Evolutionary conservation across 2,329 filamentous ascomycete genomes (phyloP), one percentile per base, ranked within the genome.

Genomic region (Davidsoniella virescens): DNA sequence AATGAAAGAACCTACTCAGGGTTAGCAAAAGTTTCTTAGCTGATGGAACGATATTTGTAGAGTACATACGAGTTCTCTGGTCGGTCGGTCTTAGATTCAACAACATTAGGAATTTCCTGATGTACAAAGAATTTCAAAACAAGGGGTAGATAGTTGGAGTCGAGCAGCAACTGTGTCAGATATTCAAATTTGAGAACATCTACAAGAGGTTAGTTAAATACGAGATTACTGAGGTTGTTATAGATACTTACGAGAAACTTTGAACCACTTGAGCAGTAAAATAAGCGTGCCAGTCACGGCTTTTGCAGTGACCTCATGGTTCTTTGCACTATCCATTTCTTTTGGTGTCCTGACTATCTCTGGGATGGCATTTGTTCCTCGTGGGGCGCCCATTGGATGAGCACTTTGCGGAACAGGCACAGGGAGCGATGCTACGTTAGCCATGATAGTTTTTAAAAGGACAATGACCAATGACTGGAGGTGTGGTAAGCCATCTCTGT

Each of bases 111-210:
- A 36, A 95, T 80, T 56, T 98, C 93, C 63, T 95, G 88, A 60
- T 94, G 82, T 46, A 90, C 87, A 63, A 95, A 88, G 45, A 95
- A 77, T 66, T 96, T 96, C 29, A 98, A 69, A 20, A 94, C 83
- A 26, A 98, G 70, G 1, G 90, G 90, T 5, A 98, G 73, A 62
- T 95, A 98, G 63, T 94, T 96, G 3, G 87, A 92, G 64, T 98
- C 92, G 25, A 98, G 73, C 9, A 98, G 70, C 2, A 98, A 74
- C 61, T 98, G 92, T 0, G 87, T 90, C 60, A 98, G 69, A 60
- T 95, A 96, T 65, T 98, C 92, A 57, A 92, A 95, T 62, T 95
- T 94, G 56, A 98, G 70, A 25, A 96, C 76, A 62, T 98, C 87
- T 93, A 55, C 41, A 46, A 50, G 16, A 23, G 39, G 44, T 23